phyloP scores from a whole-genome alignment of 2,329 filamentous ascomycete genomes.

The Elsinoe fawcettii region DNA sequence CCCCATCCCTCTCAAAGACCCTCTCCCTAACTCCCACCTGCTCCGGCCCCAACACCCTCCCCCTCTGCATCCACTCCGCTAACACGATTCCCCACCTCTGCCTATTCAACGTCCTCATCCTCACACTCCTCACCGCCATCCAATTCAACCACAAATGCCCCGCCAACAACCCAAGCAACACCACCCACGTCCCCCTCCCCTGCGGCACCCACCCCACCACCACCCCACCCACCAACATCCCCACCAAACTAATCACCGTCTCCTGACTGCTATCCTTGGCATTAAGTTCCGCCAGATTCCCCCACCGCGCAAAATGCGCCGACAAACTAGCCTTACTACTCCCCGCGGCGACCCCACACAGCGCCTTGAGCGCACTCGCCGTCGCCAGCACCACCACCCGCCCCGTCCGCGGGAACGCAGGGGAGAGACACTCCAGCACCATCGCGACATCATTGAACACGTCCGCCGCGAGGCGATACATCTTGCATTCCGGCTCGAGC shows the following conservation, averaged over 20 bases:
- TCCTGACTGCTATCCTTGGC: slow-evolving; percentile 94
- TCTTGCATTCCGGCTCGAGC: slow-evolving; percentile 85
- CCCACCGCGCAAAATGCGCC: slow-evolving; percentile 79
- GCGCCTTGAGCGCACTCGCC: slow-evolving; percentile 53
- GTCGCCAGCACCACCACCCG: slow-evolving; percentile 52
- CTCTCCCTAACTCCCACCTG: slow-evolving; percentile 54
- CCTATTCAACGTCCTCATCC: slow-evolving; percentile 75
- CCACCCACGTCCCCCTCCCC: slow-evolving; percentile 62
- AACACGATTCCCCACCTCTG: slow-evolving; percentile 78
- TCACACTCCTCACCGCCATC: slow-evolving; percentile 72
- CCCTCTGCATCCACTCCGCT: slow-evolving; percentile 33
- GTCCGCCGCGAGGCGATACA: slow-evolving; percentile 78
- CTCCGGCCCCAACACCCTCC: slow-evolving; percentile 45
- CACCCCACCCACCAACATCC: slow-evolving; percentile 76
- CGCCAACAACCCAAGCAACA: slow-evolving; percentile 63
- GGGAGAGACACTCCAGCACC: slow-evolving; percentile 76
- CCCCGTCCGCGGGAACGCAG: slow-evolving; percentile 55
- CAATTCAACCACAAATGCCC: slow-evolving; percentile 82
- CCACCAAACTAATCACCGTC: slow-evolving; percentile 80
- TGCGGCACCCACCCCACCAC: slow-evolving; percentile 70
- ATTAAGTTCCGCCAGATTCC: slow-evolving; percentile 88
- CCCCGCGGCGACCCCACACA: slow-evolving; percentile 86
- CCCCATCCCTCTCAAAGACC: slow-evolving; percentile 56
- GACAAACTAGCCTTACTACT: slow-evolving; percentile 86
- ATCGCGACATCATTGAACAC: slow-evolving; percentile 82